phyloP scores from a whole-genome alignment of 208 protist species.

The Phytomonas francai region DNA sequence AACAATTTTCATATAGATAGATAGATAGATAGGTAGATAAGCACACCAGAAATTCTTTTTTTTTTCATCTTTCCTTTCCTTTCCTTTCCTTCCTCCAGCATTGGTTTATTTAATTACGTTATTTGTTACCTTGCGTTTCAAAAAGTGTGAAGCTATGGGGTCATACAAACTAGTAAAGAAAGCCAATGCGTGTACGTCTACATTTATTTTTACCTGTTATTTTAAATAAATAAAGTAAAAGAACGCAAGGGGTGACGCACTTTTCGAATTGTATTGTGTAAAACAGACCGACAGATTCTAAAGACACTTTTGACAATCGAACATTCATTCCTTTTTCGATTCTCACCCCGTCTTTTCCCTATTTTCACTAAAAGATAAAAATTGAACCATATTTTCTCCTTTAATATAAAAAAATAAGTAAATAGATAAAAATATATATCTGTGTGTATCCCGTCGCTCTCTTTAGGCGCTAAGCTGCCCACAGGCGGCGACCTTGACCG shows the following conservation, averaged over 20 bases:
- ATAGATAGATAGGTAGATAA: conserved; percentile 8
- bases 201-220: not conserved
- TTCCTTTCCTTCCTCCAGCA: not conserved
- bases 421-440: conserved; percentile 2
- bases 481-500: conserved; percentile 53
- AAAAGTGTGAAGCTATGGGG: too few species aligned
- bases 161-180: too few species aligned
- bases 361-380: conserved; percentile 7
- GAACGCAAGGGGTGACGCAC: not conserved
- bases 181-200: too few species aligned
- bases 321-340: conserved; percentile 1
- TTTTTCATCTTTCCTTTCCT: conserved; percentile 13
- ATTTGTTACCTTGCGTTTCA: too few species aligned
- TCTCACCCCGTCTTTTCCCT: conserved; percentile 10
- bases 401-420: conserved; percentile 15
- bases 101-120: not conserved
- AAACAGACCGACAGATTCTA: not conserved
- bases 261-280: too few species aligned
- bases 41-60: conserved; percentile 6
- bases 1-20: conserved; percentile 3
- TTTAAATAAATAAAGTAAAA: conserved; percentile 11
- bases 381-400: not conserved
- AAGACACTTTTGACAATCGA: not conserved
- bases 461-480: conserved; percentile 48
- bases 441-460: conserved; percentile 7